Conservation (phyloP, 306 rosid genomes). For the Trifolium pratense region DNA sequence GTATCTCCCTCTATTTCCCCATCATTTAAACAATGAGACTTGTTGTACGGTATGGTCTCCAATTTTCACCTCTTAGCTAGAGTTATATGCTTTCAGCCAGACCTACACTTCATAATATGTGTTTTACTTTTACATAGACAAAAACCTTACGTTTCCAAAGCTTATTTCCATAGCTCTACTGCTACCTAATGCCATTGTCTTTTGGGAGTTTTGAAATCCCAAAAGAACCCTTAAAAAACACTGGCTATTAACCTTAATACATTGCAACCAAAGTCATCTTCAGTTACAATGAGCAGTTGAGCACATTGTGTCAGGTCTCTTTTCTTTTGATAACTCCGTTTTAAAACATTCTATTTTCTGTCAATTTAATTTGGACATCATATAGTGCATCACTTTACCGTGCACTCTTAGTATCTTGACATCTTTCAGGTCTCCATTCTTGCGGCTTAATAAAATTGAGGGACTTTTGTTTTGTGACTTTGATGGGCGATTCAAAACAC, state of each 20-base stretch:
- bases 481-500: slow-evolving; percentile 11
- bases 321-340: neutral
- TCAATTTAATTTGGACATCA: neutral
- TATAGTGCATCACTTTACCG: neutral
- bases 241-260: neutral
- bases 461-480: neutral
- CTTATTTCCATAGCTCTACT: too few relatives aligned
- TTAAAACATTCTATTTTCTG: slow-evolving; percentile 13
- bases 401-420: slow-evolving; percentile 5
- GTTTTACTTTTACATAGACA: neutral
- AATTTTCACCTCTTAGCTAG: neutral
- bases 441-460: neutral
- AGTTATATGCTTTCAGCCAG: neutral
- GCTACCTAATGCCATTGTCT: neutral
- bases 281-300: neutral
- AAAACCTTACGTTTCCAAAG: neutral
- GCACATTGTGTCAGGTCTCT: neutral
- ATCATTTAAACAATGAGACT: neutral
- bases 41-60: neutral
- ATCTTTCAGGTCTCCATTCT: slow-evolving; percentile 17
- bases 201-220: neutral
- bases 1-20: neutral
- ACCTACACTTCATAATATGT: neutral
- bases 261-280: neutral
- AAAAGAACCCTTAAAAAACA: neutral